Evolutionary conservation across 176 grass and related monocot species (phyloP).

Genomic region (Carex scoparia): DNA sequence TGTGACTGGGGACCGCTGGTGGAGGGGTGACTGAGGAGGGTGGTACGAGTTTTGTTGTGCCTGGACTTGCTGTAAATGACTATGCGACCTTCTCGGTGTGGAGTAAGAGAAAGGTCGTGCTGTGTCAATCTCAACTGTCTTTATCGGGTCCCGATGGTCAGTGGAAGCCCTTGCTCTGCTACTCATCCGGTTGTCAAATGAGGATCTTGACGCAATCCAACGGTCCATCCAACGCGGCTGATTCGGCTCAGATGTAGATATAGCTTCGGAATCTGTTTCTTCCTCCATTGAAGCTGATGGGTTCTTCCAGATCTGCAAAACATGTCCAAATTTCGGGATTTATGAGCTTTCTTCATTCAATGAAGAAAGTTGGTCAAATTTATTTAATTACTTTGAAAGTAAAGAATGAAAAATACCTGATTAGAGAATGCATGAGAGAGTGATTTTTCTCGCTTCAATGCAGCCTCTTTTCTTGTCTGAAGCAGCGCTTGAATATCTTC

Average conservation of each 20-base stretch:
- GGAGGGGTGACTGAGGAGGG: conserved; percentile 45
- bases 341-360: background rate
- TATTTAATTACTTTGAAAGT: no score
- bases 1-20: conserved; percentile 44
- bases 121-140: conserved; percentile 88
- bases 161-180: conserved; percentile 50
- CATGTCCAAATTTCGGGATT: background rate
- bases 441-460: conserved; percentile 77
- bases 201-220: conserved; percentile 78
- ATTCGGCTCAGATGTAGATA: conserved; percentile 15
- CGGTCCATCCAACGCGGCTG: conserved; percentile 70
- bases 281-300: conserved; percentile 44
- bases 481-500: conserved; percentile 94
- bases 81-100: conserved; percentile 34
- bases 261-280: conserved; percentile 46
- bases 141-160: conserved; percentile 59
- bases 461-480: conserved; percentile 70
- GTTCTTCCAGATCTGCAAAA: conserved; percentile 67
- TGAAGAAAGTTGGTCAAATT: background rate
- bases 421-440: conserved; percentile 89
- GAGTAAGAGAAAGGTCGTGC: conserved; percentile 70
- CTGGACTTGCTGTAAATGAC: conserved; percentile 24
- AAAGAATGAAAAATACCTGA: conserved; percentile 32
- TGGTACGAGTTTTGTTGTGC: conserved; percentile 28
- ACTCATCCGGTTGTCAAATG: conserved; percentile 70